Evolutionary conservation across 148 eudicot genomes (phyloP).

Genomic region (Camellia japonica): DNA sequence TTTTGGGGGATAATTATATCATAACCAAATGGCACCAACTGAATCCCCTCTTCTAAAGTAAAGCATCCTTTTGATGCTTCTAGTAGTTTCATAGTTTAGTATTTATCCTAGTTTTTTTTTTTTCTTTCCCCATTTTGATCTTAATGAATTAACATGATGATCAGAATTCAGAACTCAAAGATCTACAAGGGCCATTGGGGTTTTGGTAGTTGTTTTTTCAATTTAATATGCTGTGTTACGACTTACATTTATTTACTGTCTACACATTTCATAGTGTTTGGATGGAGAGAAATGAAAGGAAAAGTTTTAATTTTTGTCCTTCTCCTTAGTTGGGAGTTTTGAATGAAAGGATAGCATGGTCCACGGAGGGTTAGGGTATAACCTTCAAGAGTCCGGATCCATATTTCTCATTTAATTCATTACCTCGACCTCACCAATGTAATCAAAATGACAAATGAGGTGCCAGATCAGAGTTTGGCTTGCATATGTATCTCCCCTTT

Average conservation of each 20-base stretch:
- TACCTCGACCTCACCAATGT: not conserved
- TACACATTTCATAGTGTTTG: not conserved
- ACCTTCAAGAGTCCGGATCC: not conserved
- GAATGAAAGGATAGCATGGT: not conserved
- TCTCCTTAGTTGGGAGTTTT: too few species aligned
- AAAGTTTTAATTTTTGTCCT: too few species aligned
- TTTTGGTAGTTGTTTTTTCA: not conserved
- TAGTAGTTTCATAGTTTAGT: not conserved
- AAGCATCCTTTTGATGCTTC: conserved; percentile 2
- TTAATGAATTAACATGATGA: not conserved
- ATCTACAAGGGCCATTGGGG: not conserved
- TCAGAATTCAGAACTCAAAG: not conserved
- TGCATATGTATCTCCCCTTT: not conserved
- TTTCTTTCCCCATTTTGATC: too few species aligned
- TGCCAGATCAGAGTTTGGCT: not conserved
- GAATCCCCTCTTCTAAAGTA: not conserved
- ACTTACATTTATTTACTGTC: not conserved
- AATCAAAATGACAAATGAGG: not conserved
- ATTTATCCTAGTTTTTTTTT: not conserved
- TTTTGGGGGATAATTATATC: not conserved
- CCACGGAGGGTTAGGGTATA: not conserved
- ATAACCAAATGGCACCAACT: not conserved
- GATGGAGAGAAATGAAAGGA: too few species aligned
- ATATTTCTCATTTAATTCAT: not conserved
- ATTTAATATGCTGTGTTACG: not conserved